Conservation (phyloP, 345 rosid genomes). For the Syzygium oleosum region DNA sequence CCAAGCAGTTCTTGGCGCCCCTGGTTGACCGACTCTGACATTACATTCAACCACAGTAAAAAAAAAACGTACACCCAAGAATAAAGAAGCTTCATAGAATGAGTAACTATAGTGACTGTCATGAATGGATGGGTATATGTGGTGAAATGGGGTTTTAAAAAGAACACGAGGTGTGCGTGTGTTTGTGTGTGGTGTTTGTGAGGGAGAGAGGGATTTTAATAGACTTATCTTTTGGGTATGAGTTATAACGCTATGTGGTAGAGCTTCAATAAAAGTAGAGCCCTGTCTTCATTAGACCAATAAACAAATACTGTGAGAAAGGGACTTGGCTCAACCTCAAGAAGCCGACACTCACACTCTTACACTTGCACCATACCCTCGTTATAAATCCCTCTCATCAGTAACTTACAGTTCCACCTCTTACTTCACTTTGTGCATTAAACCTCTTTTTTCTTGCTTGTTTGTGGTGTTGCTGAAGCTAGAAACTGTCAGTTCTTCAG, state of each 20-base stretch:
- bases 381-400: conserved; percentile 24
- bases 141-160: neutral
- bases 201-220: neutral
- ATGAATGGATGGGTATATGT: neutral
- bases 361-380: neutral
- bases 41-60: neutral
- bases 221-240: conserved; percentile 1
- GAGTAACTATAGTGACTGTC: neutral
- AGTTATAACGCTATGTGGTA: conserved; percentile 2
- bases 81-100: neutral
- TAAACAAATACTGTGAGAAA: neutral
- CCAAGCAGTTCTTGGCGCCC: conserved; percentile 7
- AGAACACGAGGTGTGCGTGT: neutral
- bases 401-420: neutral
- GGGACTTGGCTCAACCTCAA: neutral
- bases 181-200: neutral
- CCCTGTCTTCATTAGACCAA: conserved; percentile 38
- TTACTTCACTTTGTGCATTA: neutral
- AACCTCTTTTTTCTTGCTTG: neutral
- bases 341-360: neutral
- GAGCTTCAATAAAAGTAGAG: conserved; percentile 36
- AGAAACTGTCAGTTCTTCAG: neutral
- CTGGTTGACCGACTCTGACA: conserved; percentile 1
- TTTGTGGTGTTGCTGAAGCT: neutral
- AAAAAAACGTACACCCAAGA: neutral